Percentiles rank a stretch among this genome's conserved stretches.
These are phyloP conservation scores for Schizothecium vesticola DNA, from an alignment of 495 filamentous ascomycete species.

Conservation along the genomic window DNA sequence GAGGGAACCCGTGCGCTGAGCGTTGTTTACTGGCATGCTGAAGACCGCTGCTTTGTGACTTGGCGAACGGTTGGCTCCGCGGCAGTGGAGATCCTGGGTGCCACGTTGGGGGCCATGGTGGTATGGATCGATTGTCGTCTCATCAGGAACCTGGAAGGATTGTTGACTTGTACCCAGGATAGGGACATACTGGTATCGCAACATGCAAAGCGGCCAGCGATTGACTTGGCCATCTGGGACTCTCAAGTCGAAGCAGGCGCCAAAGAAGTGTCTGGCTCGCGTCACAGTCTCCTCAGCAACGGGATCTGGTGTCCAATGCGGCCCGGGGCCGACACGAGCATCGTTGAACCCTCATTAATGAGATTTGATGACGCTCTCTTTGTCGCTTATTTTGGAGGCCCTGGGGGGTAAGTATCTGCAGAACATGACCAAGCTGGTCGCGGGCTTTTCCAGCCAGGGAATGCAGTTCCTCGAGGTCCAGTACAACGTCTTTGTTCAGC, in stretches of 20 bases:
- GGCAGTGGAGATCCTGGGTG: neutral
- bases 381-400: neutral
- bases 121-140: neutral
- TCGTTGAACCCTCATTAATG: neutral
- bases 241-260: neutral
- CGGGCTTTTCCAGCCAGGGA: rapidly evolving
- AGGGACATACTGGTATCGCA: too few relatives aligned
- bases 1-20: neutral
- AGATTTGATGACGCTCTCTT: neutral
- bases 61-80: neutral
- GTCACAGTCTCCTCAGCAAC: neutral
- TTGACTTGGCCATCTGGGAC: neutral
- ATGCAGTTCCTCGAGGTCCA: neutral
- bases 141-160: neutral
- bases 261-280: neutral
- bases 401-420: neutral
- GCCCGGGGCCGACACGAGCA: neutral
- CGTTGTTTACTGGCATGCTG: neutral
- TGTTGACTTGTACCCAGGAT: neutral
- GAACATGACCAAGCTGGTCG: neutral
- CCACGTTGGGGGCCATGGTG: too few relatives aligned
- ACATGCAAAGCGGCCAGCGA: too few relatives aligned
- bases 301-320: neutral
- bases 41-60: neutral
- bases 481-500: neutral